Evolutionary conservation across 2,329 filamentous ascomycete species (phyloP), one percentile per base, ranked within the genome.

Genomic region (Fonsecaea erecta): DNA sequence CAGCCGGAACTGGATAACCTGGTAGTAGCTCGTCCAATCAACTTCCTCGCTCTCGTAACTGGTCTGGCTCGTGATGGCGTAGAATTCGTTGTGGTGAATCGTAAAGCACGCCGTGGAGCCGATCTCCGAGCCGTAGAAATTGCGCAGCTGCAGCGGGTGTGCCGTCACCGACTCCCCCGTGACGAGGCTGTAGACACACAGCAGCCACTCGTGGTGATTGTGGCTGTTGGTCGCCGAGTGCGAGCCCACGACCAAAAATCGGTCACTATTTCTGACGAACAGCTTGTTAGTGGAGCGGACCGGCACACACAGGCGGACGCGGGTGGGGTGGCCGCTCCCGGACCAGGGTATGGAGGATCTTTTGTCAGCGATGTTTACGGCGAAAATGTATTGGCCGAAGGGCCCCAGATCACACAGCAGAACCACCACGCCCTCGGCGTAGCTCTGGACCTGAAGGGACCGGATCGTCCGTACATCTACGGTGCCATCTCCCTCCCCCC

Each of bases 101-200:
- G 90, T 88, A 72, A 93, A 93, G 66, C 86, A 90, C n/a, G 91
- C 80, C 0, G 86, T 88, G 11, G 84, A 84, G 5, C 87, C 88
- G 34, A 92, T 81, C 52, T 90, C 88, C 18, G 81, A 83, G 1
- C 88, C 90, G 51, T 85, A 83, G 63, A 90, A 80, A 26, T 86
- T 81, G 40, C 83, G 77, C 2, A 91, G 77, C 35, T 85, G 78
- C 4, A 89, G 73, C 5, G 76, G 74, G 46, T 79, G 80, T 11
- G 77, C 70, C 0, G 77, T 74, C 21, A 81, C 73, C 77, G 81
- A 82, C n/a, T 73, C 73, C 1, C 73, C 66, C 0, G 73, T 75
- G 8, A 66, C 58, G 37, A 90, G 75, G 66, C 84, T 74, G 66
- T 84, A 84, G 2, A 84, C 84, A 32, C 80, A 77, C 34, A 92